Evolutionary conservation across 495 filamentous ascomycete species (phyloP).

Genomic region (Trichoderma asperelloides): DNA sequence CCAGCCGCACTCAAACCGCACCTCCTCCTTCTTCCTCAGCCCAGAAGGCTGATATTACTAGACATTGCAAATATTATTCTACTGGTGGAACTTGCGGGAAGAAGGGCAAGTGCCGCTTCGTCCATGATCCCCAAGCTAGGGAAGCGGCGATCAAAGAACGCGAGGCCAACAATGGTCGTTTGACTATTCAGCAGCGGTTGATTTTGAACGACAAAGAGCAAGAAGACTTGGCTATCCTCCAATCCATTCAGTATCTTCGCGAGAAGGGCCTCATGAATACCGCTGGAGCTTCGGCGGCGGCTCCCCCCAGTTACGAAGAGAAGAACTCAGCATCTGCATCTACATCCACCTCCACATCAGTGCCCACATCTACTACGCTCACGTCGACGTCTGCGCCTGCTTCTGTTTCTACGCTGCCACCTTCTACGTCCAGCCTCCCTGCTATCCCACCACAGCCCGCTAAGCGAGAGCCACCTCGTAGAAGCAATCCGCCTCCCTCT

Average conservation of each 20-base stretch:
- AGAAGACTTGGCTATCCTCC: slow-evolving; percentile 46
- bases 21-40: slow-evolving; percentile 30
- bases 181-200: slow-evolving; percentile 48
- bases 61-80: slow-evolving; percentile 53
- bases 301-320: slow-evolving; percentile 4
- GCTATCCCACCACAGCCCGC: slow-evolving; percentile 15
- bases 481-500: slow-evolving; percentile 7
- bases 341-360: background rate
- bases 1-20: slow-evolving; percentile 28
- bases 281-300: slow-evolving; percentile 5
- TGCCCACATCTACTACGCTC: background rate
- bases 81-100: slow-evolving; percentile 52
- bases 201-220: slow-evolving; percentile 48
- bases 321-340: slow-evolving; percentile 7
- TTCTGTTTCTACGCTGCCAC: background rate
- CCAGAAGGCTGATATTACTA: slow-evolving; percentile 40
- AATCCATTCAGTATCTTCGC: slow-evolving; percentile 42
- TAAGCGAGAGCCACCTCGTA: slow-evolving; percentile 14
- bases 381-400: background rate
- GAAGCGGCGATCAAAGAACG: slow-evolving; percentile 44
- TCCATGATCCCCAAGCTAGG: slow-evolving; percentile 45
- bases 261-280: slow-evolving; percentile 31
- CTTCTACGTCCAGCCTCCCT: slow-evolving; percentile 10
- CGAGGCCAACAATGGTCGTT: slow-evolving; percentile 43
- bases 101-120: slow-evolving; percentile 57